phyloP scores from a whole-genome alignment of 768 basidiomycete species.

The Infundibulicybe gibba region DNA sequence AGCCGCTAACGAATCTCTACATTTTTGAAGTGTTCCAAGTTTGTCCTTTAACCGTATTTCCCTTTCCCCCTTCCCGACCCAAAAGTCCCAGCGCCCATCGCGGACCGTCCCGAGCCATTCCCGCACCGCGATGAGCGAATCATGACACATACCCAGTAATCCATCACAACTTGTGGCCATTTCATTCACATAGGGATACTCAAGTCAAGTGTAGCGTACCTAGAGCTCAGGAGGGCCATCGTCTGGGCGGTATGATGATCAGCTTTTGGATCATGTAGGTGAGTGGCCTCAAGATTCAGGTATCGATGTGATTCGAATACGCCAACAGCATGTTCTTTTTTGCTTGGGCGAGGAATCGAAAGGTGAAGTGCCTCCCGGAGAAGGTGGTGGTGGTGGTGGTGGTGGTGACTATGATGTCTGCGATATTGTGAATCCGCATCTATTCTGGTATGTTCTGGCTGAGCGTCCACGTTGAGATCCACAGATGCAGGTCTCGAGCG shows the following conservation, averaged over 20 bases:
- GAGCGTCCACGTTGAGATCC: not conserved
- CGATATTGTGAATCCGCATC: not conserved
- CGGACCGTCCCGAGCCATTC: conserved; percentile 48
- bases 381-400: conserved; percentile 13
- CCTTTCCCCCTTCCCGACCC: conserved; percentile 24
- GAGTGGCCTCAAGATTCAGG: conserved; percentile 59
- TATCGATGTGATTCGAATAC: conserved; percentile 74
- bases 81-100: conserved; percentile 31
- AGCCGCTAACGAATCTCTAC: conserved; percentile 29
- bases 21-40: conserved; percentile 30
- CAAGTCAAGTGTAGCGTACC: conserved; percentile 16
- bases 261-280: conserved; percentile 45
- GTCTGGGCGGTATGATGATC: conserved; percentile 38
- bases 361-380: conserved; percentile 37
- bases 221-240: conserved; percentile 41
- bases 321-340: conserved; percentile 56
- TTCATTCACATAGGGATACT: not conserved
- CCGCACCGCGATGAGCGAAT: conserved; percentile 34
- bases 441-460: not conserved
- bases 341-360: conserved; percentile 23
- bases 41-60: conserved; percentile 25
- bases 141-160: conserved; percentile 40
- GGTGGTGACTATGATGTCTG: not conserved
- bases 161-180: conserved; percentile 40
- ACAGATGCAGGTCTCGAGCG: not conserved